Evolutionary conservation across 1,139 yeast genomes (phyloP).

Genomic region (Suhomyces panamericanus): DNA sequence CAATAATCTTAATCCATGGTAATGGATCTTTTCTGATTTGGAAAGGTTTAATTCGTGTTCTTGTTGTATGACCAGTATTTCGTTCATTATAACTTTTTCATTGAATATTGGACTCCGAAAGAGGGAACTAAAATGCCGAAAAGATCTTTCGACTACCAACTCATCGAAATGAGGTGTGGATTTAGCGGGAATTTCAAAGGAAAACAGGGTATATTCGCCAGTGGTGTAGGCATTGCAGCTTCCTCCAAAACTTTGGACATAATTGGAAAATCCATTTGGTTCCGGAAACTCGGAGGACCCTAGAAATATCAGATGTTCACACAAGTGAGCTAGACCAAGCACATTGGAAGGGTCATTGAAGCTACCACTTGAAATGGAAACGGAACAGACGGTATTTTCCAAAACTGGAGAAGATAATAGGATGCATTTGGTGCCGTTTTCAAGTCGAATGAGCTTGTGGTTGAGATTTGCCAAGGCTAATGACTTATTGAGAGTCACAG

Average conservation of each 20-base stretch:
- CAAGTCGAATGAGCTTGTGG: conserved; percentile 45
- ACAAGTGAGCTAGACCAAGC: conserved; percentile 70
- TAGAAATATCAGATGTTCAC: conserved; percentile 66
- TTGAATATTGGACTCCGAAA: conserved; percentile 53
- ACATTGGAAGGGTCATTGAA: conserved; percentile 55
- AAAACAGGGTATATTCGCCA: conserved; percentile 61
- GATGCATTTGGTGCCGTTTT: conserved; percentile 54
- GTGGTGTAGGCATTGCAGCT: conserved; percentile 64
- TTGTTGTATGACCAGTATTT: conserved; percentile 59
- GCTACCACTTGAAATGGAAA: conserved; percentile 64
- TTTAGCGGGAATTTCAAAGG: conserved; percentile 56
- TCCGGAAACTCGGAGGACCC: conserved; percentile 58
- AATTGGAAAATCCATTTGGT: conserved; percentile 45
- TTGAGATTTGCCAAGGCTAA: conserved; percentile 34
- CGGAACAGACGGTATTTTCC: conserved; percentile 42
- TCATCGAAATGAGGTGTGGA: conserved; percentile 22
- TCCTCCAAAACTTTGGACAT: conserved; percentile 53
- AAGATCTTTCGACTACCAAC: conserved; percentile 42
- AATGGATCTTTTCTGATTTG: conserved; percentile 45
- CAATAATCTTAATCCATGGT: conserved; percentile 57
- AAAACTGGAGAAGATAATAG: conserved; percentile 59
- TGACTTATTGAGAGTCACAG: conserved; percentile 22
- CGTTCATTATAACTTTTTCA: conserved; percentile 43
- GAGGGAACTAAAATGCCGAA: conserved; percentile 53
- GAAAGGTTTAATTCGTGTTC: conserved; percentile 59